Evolutionary conservation across 495 filamentous ascomycete species (phyloP).

Genomic region (Aspergillus carlsbadensis): DNA sequence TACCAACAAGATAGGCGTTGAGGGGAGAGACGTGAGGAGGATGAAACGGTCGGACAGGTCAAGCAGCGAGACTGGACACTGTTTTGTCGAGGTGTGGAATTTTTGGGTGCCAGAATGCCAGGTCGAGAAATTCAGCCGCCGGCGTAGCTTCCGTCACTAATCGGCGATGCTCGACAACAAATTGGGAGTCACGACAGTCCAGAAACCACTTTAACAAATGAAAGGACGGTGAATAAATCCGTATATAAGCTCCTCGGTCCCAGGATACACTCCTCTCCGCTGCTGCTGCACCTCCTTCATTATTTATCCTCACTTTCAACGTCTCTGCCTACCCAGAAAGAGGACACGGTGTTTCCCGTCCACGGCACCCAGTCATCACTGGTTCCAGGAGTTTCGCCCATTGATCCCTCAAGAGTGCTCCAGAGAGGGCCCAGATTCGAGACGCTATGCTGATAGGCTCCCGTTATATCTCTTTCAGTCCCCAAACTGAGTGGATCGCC

Average conservation of each 20-base stretch:
- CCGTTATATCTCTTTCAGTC: constrained; percentile 10
- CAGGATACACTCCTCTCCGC: not conserved
- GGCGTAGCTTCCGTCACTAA: constrained; percentile 40
- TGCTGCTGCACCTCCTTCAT: not conserved
- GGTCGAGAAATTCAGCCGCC: constrained; percentile 33
- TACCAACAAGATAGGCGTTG: constrained; percentile 18
- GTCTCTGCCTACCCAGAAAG: constrained; percentile 22
- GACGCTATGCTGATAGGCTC: constrained; percentile 23
- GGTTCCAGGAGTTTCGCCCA: constrained; percentile 8
- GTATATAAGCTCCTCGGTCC: not conserved
- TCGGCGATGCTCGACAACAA: not conserved
- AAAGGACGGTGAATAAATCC: not conserved
- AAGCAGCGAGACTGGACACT: constrained; percentile 16
- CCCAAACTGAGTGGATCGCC: constrained; percentile 22
- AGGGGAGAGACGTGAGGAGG: constrained; percentile 17
- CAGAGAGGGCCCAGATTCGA: constrained; percentile 14
- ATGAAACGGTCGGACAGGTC: constrained; percentile 14
- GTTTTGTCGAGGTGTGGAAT: constrained; percentile 28
- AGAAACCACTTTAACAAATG: not conserved
- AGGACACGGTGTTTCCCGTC: constrained; percentile 48
- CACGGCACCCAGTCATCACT: constrained; percentile 1
- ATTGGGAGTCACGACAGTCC: not conserved
- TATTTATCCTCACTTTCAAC: constrained; percentile 12
- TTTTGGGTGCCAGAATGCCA: constrained; percentile 29
- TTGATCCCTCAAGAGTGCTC: constrained; percentile 11